Evolutionary conservation across 352 stramenopile species (phyloP), one percentile per base, ranked within the genome.

Genomic region (Globisporangium middletonii): DNA sequence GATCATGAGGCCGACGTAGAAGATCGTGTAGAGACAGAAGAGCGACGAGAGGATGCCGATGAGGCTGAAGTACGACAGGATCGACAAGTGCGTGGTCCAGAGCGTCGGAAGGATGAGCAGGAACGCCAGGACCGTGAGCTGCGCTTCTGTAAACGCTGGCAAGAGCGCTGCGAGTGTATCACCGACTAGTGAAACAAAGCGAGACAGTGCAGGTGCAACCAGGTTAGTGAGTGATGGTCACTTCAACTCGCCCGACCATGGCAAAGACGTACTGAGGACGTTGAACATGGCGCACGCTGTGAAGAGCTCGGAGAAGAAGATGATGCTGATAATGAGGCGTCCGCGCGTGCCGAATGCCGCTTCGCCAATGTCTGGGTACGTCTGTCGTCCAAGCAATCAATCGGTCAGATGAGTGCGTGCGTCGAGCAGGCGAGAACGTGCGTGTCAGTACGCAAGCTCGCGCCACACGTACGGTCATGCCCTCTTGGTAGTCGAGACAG

Each of bases 1-100:
- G 19, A 75, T 88, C 12, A 74, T 65, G 48, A 88, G 75, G 26
- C 86, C 86, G 12, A 92, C 77, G 64, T 87, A 92, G 38, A 92
- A 73, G 38, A 95, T 70, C 2, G 79, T 62, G 46, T 83, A 86
- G 27, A 92, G 71, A 44, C 88, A 91, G 53, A 93, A 85, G 44
- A 92, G 60, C 13, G 84, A 93, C 57, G 82, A 89, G n/a, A 94
- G 60, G 16, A 93, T 88, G 55, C 86, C 86, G 11, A 95, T 65
- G 59, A 94, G 69, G 59, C 82, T 92, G 57, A 94, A 87, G 67
- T 86, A 88, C 60, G 84, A 93, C 48, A 95, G 74, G 49, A 90
- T 73, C 38, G 80, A 88, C 58, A 95, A 71, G 57, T 90, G 74
- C 26, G 81, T 79, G 27, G 84, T 94, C 82, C 83, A 93, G 50